Base-by-base conservation (phyloP, 1,284 basidiomycete genomes). In the Ceratobasidium sp. region DNA sequence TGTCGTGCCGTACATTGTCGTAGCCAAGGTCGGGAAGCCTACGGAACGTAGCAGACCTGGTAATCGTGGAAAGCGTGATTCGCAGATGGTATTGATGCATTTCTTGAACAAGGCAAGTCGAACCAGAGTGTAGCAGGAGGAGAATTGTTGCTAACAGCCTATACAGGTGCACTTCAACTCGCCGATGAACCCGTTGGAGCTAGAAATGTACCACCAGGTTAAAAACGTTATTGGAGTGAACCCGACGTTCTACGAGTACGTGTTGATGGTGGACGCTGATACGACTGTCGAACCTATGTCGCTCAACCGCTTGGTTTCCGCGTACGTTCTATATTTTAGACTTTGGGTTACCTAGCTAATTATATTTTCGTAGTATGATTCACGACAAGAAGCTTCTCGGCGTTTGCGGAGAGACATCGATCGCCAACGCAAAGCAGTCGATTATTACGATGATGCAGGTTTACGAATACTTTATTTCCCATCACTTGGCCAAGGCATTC, bases 151-250 rank as follows among this genome's bases (percentile, higher is more conserved):
- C 48, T 66, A 46, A 74, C 10, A 23, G 1, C 26, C 46, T 17
- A 3, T 76, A 2, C 82, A 97, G 89, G 97, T 99, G 46, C 97
- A 99, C 86, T 99, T 98, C 86, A 96, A 97, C 83, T 85, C 94
- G 23, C 94, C 96, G 0, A 99, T 99, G 98, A 96, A 93, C 83
- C 98, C 97, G 0, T 87, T 98, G 80, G 97, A 99, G 86, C 87
- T 99, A 70, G 97, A 99, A 87, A 95, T 99, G 85, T 99, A 97
- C 84, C 98, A 99, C 84, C 97, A 99, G 86, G 97, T 99, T 89
- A 96, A 98, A 90, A 99, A 99, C 83, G 96, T 99, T 75, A 99
- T 99, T 82, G 97, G 97, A 85, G 96, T 99, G 82, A 97, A 99
- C 85, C 97, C 97, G 10, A 93, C 95, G 0, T 98, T 99, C 87